These are phyloP conservation scores for Coemansia sp. DNA, from an alignment of 192 early-diverging fungal species.

Conservation along the genomic window DNA sequence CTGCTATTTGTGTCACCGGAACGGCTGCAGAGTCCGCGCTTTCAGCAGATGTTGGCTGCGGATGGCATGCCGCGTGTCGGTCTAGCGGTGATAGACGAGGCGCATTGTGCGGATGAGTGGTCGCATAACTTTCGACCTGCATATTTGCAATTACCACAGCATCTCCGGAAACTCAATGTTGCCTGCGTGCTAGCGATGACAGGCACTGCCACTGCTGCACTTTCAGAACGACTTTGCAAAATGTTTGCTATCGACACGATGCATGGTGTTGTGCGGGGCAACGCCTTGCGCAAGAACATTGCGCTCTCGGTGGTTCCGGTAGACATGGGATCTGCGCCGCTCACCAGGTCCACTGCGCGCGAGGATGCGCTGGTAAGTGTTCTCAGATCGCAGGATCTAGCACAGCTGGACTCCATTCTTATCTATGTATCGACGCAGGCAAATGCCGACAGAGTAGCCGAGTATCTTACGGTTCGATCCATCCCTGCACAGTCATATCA, in stretches of 20 bases:
- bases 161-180: conserved; percentile 53
- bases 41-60: conserved; percentile 55
- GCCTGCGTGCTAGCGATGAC: conserved; percentile 68
- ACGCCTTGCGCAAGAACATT: conserved; percentile 63
- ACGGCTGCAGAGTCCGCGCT: conserved; percentile 62
- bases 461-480: conserved; percentile 63
- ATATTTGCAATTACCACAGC: conserved; percentile 62
- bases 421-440: conserved; percentile 66
- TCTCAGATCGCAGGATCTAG: conserved; percentile 57
- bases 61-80: conserved; percentile 57
- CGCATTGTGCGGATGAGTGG: conserved; percentile 84
- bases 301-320: conserved; percentile 58
- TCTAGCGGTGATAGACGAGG: conserved; percentile 77
- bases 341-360: conserved; percentile 32
- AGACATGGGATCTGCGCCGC: conserved; percentile 14
- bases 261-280: conserved; percentile 56
- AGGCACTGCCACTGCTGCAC: conserved; percentile 66
- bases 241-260: conserved; percentile 62
- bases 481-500: conserved; percentile 77
- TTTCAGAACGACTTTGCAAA: conserved; percentile 53
- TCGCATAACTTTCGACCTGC: conserved; percentile 78
- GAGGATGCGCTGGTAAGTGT: conserved; percentile 59
- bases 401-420: conserved; percentile 60
- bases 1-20: conserved; percentile 77
- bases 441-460: conserved; percentile 68